Base-by-base conservation (phyloP, 169 alveolate genomes). In the Amoebophrya sp. region DNA sequence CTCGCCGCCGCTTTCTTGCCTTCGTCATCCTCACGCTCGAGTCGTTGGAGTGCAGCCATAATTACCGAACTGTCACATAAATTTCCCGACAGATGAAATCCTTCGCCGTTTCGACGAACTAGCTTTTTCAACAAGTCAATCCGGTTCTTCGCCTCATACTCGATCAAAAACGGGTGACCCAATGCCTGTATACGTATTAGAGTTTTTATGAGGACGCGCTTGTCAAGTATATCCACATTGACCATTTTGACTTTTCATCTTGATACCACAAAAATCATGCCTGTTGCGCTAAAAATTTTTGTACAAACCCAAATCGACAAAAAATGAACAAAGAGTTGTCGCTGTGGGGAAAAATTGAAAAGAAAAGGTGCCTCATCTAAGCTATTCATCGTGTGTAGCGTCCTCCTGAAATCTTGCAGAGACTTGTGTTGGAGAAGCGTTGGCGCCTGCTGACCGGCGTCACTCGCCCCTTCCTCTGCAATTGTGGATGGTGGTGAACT, bases 131-230 rank as follows among this genome's bases (percentile, higher is more conserved):
- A 36, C 33, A 65, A 26, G 26, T 65, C 83, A 36, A 65, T 65
- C 3, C 83, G 83, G 83, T 65, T 65, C 33, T 65, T 65, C 83
- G 83, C 83, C n/a, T 65, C 83, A 36, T 65, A 65, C 83, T 65
- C 83, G 83, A 65, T 26, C 83, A 65, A 18, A 65, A 65, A 65
- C 12, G 83, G 83, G 83, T 65, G 83, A 36, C n/a, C n/a, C 33
- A 65, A 1, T 36, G 83, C 83, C n/a, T n/a, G n/a, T n/a, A n/a
- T n/a, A n/a, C n/a, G n/a, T n/a, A n/a, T n/a, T n/a, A n/a, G n/a
- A n/a, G n/a, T n/a, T n/a, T n/a, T n/a, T n/a, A n/a, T n/a, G n/a
- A n/a, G n/a, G n/a, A n/a, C n/a, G n/a, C n/a, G n/a, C n/a, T n/a
- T n/a, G n/a, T n/a, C n/a, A n/a, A n/a, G n/a, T n/a, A n/a, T n/a